Conservation (phyloP, 169 alveolate genomes). For the Neospora caninum region DNA sequence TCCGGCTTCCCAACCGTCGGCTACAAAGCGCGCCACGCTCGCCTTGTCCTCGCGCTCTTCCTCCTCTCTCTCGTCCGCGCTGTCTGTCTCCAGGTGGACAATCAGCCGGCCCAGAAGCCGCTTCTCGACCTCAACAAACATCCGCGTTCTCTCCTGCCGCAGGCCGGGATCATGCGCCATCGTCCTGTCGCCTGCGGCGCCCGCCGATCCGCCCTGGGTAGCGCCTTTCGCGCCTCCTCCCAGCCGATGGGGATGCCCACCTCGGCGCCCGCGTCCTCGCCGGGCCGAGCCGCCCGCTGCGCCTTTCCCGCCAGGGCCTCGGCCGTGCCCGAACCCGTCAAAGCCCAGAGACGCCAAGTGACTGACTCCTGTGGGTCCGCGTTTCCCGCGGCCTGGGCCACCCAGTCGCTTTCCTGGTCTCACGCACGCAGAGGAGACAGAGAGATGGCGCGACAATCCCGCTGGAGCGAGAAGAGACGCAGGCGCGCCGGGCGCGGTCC, state of each 20-base stretch:
- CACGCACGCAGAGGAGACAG: not conserved
- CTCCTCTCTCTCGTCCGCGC: not conserved
- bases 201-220: not conserved
- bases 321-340: not conserved
- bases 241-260: not conserved
- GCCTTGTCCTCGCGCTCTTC: not conserved
- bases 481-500: not conserved
- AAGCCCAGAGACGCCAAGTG: not conserved
- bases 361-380: not conserved
- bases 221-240: not conserved
- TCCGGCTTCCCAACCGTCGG: no score
- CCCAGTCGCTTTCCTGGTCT: not conserved
- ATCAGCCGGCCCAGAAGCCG: not conserved
- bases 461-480: not conserved
- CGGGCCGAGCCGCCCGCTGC: not conserved
- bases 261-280: not conserved
- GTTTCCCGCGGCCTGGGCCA: not conserved
- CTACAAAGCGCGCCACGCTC: no score
- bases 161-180: not conserved
- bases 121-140: not conserved
- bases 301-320: not conserved
- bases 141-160: not conserved
- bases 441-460: not conserved
- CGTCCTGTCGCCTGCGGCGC: not conserved
- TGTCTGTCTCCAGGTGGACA: not conserved